A percentile compares a stretch with the other conserved stretches of the same genome.
phyloP scores from a whole-genome alignment of 345 rosid species.

The Lepidium africanum region DNA sequence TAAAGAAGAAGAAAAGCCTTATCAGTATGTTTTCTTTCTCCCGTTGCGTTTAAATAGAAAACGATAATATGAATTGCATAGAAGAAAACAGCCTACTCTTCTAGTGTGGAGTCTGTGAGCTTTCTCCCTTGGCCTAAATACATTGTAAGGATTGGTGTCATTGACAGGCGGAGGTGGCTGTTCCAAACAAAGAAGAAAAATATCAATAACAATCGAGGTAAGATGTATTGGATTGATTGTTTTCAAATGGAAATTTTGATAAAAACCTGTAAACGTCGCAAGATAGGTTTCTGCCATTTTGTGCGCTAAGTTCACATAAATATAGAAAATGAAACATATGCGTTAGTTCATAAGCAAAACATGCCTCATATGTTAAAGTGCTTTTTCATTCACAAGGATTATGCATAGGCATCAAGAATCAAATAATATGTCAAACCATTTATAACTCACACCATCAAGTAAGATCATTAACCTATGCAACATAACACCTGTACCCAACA shows the following conservation, averaged over 20 bases:
- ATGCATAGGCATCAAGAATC: conserved; percentile 3
- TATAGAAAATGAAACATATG: background rate
- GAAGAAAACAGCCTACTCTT: conserved; percentile 46
- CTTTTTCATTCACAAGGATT: background rate
- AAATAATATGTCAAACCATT: background rate
- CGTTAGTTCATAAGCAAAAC: conserved; percentile 5
- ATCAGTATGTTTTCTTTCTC: conserved; percentile 1
- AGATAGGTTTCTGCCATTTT: conserved; percentile 94
- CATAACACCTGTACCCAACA: background rate
- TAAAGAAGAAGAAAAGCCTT: conserved; percentile 20
- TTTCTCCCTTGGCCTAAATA: conserved; percentile 96
- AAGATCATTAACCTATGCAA: background rate
- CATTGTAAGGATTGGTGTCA: conserved; percentile 96
- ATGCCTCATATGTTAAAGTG: background rate
- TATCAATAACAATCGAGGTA: background rate
- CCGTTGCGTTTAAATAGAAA: background rate
- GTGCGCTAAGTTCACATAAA: conserved; percentile 54
- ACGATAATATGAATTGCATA: background rate
- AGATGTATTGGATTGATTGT: background rate
- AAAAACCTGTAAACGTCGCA: conserved; percentile 96
- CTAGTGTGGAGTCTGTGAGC: conserved; percentile 94
- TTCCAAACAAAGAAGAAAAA: conserved; percentile 18
- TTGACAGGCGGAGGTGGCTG: conserved; percentile 98
- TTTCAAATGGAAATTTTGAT: background rate
- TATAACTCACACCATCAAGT: background rate